phyloP scores from a whole-genome alignment of 805 yeast species.

The Schizosaccharomyces pombe region DNA sequence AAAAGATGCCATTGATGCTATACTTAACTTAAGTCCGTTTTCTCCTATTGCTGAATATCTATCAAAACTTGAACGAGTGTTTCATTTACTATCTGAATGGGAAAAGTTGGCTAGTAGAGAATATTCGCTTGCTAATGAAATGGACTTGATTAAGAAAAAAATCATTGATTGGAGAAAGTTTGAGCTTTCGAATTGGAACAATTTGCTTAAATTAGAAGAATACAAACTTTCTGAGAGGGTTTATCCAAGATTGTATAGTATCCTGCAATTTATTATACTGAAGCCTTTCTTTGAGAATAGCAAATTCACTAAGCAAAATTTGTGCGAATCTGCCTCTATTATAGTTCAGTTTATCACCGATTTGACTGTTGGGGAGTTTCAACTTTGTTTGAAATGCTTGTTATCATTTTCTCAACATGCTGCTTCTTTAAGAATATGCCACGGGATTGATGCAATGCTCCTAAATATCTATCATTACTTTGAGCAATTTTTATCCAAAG shows the following conservation, averaged over 20 bases:
- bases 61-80: slow-evolving; percentile 67
- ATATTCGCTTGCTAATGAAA: slow-evolving; percentile 34
- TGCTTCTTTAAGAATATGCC: neutral
- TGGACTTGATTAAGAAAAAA: slow-evolving; percentile 35
- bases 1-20: slow-evolving; percentile 38
- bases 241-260: slow-evolving; percentile 65
- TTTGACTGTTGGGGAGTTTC: neutral
- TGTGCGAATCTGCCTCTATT: neutral
- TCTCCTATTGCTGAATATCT: slow-evolving; percentile 59
- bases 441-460: neutral
- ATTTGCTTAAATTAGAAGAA: slow-evolving; percentile 46
- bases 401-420: neutral
- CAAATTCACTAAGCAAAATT: neutral
- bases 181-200: slow-evolving; percentile 70
- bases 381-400: neutral
- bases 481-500: slow-evolving; percentile 32
- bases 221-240: slow-evolving; percentile 22
- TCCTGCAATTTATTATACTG: neutral
- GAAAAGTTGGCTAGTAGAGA: slow-evolving; percentile 69
- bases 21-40: slow-evolving; percentile 33
- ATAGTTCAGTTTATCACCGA: neutral
- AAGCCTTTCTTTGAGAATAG: neutral
- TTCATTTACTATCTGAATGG: slow-evolving; percentile 72
- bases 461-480: slow-evolving; percentile 34
- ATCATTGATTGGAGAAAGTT: slow-evolving; percentile 80